Conservation (phyloP, 1,139 yeast genomes). For the Taiozyma onychis region DNA sequence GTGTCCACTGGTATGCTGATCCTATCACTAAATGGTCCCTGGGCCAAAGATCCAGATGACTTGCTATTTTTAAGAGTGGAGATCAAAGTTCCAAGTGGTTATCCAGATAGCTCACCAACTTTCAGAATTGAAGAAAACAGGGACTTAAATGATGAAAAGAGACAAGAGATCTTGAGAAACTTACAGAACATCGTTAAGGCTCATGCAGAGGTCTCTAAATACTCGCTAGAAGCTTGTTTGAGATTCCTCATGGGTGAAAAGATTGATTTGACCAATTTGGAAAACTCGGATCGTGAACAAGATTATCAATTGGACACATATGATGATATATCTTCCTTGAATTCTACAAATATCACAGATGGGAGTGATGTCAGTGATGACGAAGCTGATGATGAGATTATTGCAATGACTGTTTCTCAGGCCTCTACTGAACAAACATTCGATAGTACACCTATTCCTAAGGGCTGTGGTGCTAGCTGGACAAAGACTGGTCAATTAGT, state of each 20-base stretch:
- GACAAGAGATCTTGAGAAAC: slow-evolving; percentile 43
- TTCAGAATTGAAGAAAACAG: slow-evolving; percentile 76
- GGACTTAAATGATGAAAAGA: slow-evolving; percentile 46
- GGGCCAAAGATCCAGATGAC: slow-evolving; percentile 47
- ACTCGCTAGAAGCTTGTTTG: slow-evolving; percentile 77
- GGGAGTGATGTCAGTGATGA: slow-evolving; percentile 23
- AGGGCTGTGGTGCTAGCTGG: slow-evolving; percentile 93
- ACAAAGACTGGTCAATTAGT: slow-evolving; percentile 70
- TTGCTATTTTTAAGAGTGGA: slow-evolving; percentile 66
- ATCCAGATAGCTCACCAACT: slow-evolving; percentile 59
- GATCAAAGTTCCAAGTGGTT: slow-evolving; percentile 60
- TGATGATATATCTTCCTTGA: slow-evolving; percentile 25
- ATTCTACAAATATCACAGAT: slow-evolving; percentile 24
- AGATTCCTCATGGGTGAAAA: slow-evolving; percentile 80
- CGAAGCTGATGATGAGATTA: slow-evolving; percentile 22
- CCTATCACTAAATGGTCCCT: slow-evolving; percentile 75
- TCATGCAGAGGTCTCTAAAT: slow-evolving; percentile 52
- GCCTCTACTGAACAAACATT: slow-evolving; percentile 28
- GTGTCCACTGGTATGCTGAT: slow-evolving; percentile 80
- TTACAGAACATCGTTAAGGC: slow-evolving; percentile 52
- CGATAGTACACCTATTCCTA: slow-evolving; percentile 87
- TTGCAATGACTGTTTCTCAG: slow-evolving; percentile 14
- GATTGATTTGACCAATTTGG: slow-evolving; percentile 41
- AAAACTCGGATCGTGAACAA: slow-evolving; percentile 22
- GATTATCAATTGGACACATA: slow-evolving; percentile 3